Evolutionary conservation across 2,329 filamentous ascomycete species (phyloP).

Genomic region (Lasiodiplodia sp.): DNA sequence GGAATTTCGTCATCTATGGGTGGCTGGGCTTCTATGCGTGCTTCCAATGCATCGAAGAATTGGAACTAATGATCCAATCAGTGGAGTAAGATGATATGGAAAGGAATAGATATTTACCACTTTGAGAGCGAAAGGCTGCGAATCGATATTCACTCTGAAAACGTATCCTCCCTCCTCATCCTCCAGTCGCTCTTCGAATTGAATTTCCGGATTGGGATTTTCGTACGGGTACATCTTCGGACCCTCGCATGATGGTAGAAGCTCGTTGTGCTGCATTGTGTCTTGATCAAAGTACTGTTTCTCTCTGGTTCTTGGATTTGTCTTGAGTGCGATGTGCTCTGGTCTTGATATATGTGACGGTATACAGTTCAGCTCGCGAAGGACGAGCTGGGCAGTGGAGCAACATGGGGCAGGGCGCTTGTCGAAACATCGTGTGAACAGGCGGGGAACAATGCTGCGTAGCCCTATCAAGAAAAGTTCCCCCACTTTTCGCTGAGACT

Average conservation of each 20-base stretch:
- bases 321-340: neutral
- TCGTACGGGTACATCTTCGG: neutral
- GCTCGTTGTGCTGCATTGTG: neutral
- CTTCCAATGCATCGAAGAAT: neutral
- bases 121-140: neutral
- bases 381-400: neutral
- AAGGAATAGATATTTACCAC: neutral
- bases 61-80: neutral
- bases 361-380: neutral
- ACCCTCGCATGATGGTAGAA: neutral
- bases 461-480: neutral
- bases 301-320: neutral
- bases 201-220: neutral
- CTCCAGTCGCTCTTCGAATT: neutral
- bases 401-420: neutral
- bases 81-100: neutral
- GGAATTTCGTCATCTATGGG: neutral
- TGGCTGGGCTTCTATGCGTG: neutral
- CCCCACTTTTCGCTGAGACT: neutral
- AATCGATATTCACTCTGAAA: neutral
- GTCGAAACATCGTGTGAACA: neutral
- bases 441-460: neutral
- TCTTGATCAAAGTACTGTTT: neutral
- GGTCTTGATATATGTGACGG: slow-evolving; percentile 4
- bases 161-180: slow-evolving; percentile 3